phyloP scores from a whole-genome alignment of 106 monocot genomes.

The Allium sativum region DNA sequence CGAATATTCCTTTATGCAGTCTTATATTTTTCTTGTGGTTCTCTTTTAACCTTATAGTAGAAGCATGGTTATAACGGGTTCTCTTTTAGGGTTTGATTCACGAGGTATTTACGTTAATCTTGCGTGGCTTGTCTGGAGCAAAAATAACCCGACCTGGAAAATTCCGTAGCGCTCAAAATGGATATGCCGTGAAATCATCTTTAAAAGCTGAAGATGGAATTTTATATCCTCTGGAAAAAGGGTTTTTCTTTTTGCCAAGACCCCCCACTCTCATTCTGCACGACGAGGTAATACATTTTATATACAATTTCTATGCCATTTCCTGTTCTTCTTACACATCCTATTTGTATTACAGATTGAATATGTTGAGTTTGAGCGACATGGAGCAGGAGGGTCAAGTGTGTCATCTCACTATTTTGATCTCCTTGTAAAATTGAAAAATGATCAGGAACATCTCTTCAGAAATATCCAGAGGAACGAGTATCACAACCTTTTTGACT shows the following conservation, averaged over 20 bases:
- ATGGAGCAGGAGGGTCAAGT: constrained; percentile 97
- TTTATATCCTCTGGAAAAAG: constrained; percentile 94
- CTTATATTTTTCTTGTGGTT: too few relatives aligned
- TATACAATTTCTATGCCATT: not conserved
- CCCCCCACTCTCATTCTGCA: constrained; percentile 99
- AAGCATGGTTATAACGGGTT: too few relatives aligned
- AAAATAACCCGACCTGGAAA: constrained; percentile 91
- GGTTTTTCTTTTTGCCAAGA: constrained; percentile 96
- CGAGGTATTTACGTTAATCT: constrained; percentile 77
- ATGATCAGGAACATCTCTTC: constrained; percentile 91
- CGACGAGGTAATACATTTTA: constrained; percentile 57
- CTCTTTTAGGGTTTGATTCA: constrained; percentile 68
- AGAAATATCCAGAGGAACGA: constrained; percentile 99
- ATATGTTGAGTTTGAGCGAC: constrained; percentile 94
- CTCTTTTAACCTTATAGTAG: too few relatives aligned
- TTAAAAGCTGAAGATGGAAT: constrained; percentile 99
- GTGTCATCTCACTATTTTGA: constrained; percentile 99
- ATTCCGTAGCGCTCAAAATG: constrained; percentile 90
- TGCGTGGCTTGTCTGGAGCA: constrained; percentile 85
- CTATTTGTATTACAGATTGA: constrained; percentile 37
- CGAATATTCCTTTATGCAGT: too few relatives aligned
- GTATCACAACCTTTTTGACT: constrained; percentile 91
- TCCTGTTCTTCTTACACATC: not conserved
- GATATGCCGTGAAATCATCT: constrained; percentile 99
- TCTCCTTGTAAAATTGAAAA: constrained; percentile 93